Conservation (phyloP, 2,329 filamentous ascomycete species). For the Sphaceloma murrayae region DNA sequence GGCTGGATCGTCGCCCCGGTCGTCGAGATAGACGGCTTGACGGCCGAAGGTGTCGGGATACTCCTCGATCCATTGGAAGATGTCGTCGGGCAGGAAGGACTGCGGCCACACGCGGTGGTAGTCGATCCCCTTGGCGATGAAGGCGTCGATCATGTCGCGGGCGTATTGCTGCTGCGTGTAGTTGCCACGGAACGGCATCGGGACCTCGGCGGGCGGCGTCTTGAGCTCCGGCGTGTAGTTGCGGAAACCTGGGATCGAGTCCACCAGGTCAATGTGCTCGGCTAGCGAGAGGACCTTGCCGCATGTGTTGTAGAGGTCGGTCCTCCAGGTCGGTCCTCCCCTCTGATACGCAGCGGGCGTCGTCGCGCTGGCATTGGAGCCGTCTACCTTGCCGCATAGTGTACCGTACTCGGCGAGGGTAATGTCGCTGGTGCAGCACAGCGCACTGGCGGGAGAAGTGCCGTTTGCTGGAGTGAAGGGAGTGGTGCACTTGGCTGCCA, state of each 20-base stretch:
- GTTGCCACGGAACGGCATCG: conserved; percentile 55
- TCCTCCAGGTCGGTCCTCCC: conserved; percentile 49
- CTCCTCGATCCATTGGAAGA: conserved; percentile 57
- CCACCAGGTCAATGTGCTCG: conserved; percentile 52
- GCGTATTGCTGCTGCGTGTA: conserved; percentile 59
- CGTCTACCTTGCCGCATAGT: conserved; percentile 64
- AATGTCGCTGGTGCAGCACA: conserved; percentile 64
- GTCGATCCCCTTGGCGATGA: conserved; percentile 44
- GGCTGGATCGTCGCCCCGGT: conserved; percentile 39
- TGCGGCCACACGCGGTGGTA: conserved; percentile 51
- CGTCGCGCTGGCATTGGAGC: conserved; percentile 5
- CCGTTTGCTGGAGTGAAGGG: conserved; percentile 49
- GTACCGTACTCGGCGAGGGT: conserved; percentile 57
- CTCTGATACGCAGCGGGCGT: conserved; percentile 28
- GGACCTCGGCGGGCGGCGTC: conserved; percentile 45
- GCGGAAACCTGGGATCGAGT: conserved; percentile 38
- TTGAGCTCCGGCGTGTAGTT: conserved; percentile 61
- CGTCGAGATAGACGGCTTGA: conserved; percentile 57
- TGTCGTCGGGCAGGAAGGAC: conserved; percentile 46
- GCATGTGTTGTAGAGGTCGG: conserved; percentile 57
- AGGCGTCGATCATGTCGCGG: conserved; percentile 55
- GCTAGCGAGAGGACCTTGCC: conserved; percentile 52
- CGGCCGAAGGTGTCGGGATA: conserved; percentile 48
- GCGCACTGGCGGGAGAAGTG: conserved; percentile 42
- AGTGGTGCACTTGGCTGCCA: conserved; percentile 53